Base-by-base conservation (phyloP, 2,329 filamentous ascomycete species). In the Fusarium duplospermum region DNA sequence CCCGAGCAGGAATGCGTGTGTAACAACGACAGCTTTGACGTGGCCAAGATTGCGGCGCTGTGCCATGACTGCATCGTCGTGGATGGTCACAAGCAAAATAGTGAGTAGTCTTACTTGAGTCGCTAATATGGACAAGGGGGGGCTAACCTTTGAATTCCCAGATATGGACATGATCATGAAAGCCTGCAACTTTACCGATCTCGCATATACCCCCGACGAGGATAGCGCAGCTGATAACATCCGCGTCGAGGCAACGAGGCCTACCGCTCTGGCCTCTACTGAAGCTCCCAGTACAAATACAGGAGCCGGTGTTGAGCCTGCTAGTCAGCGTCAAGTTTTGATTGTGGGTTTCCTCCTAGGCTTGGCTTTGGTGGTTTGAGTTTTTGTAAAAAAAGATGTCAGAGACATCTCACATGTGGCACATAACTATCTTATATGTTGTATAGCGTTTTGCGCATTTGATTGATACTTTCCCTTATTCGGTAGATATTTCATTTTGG, bases 1-100 rank as follows among this genome's bases (percentile, higher is more conserved):
- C 77, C 77, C 2, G 84, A 85, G 65, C 74, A 77, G 61, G 70
- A 78, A 16, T 85, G 84, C 61, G 81, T 84, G 5, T 85, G 84
- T 60, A 60, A 70, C 9, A 84, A 85, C 61, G 72, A 76, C 62
- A 85, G 84, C 71, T 85, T 85, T 61, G 77, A 85, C 54, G 84
- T 85, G 14, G 76, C 80, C 36, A 70, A 76, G 40, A 71, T 85
- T n/a, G 81, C 82, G 7, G 82, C 78, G 2, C 72, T 84, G 10
- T 85, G 84, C 45, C 78, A 83, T 20, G 82, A 83, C 62, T 85
- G 84, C 66, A 82, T 85, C 38, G 63, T 73, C 6, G 72, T 80
- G 66, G 75, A 79, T 20, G 80, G 80, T 0, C 76, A 82, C 65
- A 63, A 71, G 27, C 74, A 79, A 13, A 82, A 79, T 33, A 80